Base-by-base conservation (phyloP, 169 alveolate genomes). In the Cryptosporidium canis region DNA sequence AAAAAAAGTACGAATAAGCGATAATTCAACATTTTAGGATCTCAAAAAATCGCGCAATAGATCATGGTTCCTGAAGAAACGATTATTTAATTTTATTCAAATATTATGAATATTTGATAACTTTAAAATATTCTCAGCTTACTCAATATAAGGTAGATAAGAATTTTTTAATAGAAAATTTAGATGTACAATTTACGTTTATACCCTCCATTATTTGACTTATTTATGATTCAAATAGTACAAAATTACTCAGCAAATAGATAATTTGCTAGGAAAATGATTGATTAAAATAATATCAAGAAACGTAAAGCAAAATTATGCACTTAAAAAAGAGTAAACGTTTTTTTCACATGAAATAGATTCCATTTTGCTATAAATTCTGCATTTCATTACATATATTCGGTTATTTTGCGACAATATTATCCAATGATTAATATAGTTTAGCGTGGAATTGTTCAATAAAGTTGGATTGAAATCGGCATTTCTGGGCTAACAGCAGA, bases 31-130 rank as follows among this genome's bases (percentile, higher is more conserved):
- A 9, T 48, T 51, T 18, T 66, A 24, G 66, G 53, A 44, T 21
- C 65, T 16, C 83, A 45, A 68, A 68, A 48, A 68, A 45, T 68
- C 14, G 67, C 83, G 47, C 83, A 65, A 3, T 29, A 45, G n/a
- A 68, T 47, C 21, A 45, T 68, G 8, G 83, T 45, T 47, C 43
- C 47, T 48, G 24, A 68, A 29, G 83, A 68, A 47, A 27, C 83
- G 8, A 66, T 45, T 31, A 68, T 68, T 44, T 68, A 12, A 27
- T 68, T 7, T 29, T 68, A n/a, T 68, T 45, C 27, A 65, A 68
- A 29, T 68, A 45, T 33, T 29, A 65, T 3, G 83, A 68, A 45
- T 21, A 61, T 61, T 61, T 39, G 68, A 2, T 44, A 61, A 24
- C 41, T 14, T 45, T 41, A 27, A 35, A 24, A 2, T 44, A 43